Base-by-base conservation (phyloP, 2,329 filamentous ascomycete species). In the Meredithiella fracta region DNA sequence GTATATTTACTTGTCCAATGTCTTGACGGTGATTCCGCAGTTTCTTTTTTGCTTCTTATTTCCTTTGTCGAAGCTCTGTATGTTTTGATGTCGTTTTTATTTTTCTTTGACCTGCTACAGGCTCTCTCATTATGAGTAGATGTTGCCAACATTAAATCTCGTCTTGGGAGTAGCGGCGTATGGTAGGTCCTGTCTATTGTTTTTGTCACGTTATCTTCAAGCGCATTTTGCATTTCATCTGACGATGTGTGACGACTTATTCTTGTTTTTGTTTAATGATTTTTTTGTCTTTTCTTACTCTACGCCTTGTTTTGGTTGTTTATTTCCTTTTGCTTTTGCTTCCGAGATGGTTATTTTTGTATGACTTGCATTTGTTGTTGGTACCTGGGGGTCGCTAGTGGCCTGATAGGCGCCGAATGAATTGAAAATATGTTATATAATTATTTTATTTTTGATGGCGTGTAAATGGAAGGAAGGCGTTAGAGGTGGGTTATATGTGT, bases 191-290 rank as follows among this genome's bases (percentile, higher is more conserved):
- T 57, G 42, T 56, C 34, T 53, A 31, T 51, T 55, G 47, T 56
- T 55, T 53, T 50, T 53, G 50, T 59, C 60, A 59, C 56, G 62
- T 44, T 59, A 59, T 61, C 49, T 38, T 23, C 47, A 1, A 37
- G 34, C 47, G 31, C 22, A 56, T 26, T 51, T 29, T 23, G 54
- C 31, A 50, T 56, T 66, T 64, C 61, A 59, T 64, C 62, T 62
- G 61, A 62, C 60, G 68, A 72, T 63, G 63, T 69, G 65, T 69
- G 66, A 67, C 65, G 64, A 67, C 59, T 37, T 40, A 37, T 25
- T 31, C 26, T 31, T 31, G 25, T 51, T 51, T 17, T 31, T 47
- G 29, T 52, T 42, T 38, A n/a, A n/a, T 29, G 23, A 20, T 31
- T 52, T 22, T 38, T 51, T 51, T 55, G 34, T 52, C 34, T 52